Evolutionary conservation across 441 rosid species (phyloP).

Genomic region (Melastoma candidum): DNA sequence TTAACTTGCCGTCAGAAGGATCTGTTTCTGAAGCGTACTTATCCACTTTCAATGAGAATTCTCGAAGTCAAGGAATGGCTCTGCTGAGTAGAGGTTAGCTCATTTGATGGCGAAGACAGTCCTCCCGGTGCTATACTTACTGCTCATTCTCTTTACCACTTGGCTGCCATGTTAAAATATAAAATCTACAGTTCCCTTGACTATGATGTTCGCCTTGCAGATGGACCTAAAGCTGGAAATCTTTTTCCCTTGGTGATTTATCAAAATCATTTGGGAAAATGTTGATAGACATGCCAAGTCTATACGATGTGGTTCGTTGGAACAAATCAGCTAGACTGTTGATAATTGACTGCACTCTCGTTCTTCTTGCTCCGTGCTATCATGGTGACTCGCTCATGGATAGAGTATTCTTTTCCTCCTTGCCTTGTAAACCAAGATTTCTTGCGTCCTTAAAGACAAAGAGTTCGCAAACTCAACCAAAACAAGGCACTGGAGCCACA

Average conservation of each 20-base stretch:
- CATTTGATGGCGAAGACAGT: constrained; percentile 61
- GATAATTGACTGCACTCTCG: constrained; percentile 84
- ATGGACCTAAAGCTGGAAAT: constrained; percentile 97
- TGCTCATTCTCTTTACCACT: constrained; percentile 84
- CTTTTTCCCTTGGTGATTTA: constrained; percentile 73
- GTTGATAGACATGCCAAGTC: constrained; percentile 96
- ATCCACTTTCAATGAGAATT: constrained; percentile 60
- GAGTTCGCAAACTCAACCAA: constrained; percentile 44
- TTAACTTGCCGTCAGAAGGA: constrained; percentile 93
- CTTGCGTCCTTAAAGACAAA: constrained; percentile 20
- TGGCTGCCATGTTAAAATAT: constrained; percentile 62
- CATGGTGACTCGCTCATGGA: constrained; percentile 92
- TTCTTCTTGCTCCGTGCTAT: constrained; percentile 86
- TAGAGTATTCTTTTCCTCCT: constrained; percentile 53
- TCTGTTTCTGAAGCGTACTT: constrained; percentile 77
- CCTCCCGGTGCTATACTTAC: constrained; percentile 85
- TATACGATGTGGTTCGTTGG: constrained; percentile 91
- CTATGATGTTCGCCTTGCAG: constrained; percentile 29
- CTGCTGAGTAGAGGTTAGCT: constrained; percentile 51
- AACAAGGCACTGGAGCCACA: constrained; percentile 34
- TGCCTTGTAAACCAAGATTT: constrained; percentile 60
- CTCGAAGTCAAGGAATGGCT: constrained; percentile 82
- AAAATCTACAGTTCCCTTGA: not conserved
- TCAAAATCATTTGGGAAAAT: constrained; percentile 86
- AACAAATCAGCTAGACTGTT: constrained; percentile 82